phyloP scores from a whole-genome alignment of 495 filamentous ascomycete species.

The Xylaria curta region DNA sequence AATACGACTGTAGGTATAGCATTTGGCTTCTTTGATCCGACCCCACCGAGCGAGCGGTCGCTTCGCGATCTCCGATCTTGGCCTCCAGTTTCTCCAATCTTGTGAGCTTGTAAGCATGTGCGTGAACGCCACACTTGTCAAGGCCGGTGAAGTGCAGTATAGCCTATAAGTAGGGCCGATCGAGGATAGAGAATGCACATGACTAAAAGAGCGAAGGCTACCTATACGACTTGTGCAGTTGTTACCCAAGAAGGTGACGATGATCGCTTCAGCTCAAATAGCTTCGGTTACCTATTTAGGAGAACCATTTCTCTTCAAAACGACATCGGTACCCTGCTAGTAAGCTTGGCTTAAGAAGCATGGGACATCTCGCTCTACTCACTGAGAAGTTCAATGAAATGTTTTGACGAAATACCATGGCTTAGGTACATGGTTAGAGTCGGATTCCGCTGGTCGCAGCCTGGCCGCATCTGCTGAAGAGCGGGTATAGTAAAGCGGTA shows the following conservation, averaged over 20 bases:
- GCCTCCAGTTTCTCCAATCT: slow-evolving; percentile 13
- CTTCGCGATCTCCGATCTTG: slow-evolving; percentile 15
- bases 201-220: slow-evolving; percentile 1
- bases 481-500: not conserved
- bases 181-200: not conserved
- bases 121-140: slow-evolving; percentile 11
- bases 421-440: not conserved
- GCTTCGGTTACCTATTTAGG: not conserved
- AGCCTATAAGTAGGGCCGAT: slow-evolving; percentile 24
- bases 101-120: slow-evolving; percentile 8
- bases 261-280: slow-evolving; percentile 14
- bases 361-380: slow-evolving; percentile 7
- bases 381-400: not conserved
- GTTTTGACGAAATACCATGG: not conserved
- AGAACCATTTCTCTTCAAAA: not conserved
- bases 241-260: slow-evolving; percentile 7
- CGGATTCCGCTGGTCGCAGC: slow-evolving; percentile 13
- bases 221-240: slow-evolving; percentile 17
- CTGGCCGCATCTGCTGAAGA: slow-evolving; percentile 9
- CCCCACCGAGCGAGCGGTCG: not conserved
- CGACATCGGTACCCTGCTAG: not conserved
- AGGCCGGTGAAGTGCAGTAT: slow-evolving; percentile 3
- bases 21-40: not conserved
- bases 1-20: not conserved
- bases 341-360: not conserved